These are phyloP conservation scores for Mycena citricolor DNA, from an alignment of 1,284 basidiomycete species.

Conservation along the genomic window DNA sequence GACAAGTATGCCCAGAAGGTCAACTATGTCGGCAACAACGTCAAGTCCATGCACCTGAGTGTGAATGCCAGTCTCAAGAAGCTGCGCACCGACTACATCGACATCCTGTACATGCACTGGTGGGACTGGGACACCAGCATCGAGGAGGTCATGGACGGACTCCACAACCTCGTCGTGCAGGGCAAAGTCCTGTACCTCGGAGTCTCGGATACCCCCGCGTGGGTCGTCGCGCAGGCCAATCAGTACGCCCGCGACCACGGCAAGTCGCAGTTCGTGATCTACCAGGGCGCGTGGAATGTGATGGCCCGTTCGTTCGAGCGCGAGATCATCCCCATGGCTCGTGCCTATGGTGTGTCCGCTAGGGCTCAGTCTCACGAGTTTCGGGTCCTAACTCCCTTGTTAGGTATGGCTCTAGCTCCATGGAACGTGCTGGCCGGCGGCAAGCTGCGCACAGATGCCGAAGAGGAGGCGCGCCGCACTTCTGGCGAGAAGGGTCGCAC, in stretches of 20 bases:
- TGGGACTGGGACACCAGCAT: slow-evolving; percentile 54
- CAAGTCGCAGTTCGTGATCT: slow-evolving; percentile 50
- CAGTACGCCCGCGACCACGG: slow-evolving; percentile 44
- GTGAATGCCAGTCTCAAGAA: slow-evolving; percentile 53
- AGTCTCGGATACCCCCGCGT: slow-evolving; percentile 43
- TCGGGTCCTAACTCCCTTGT: not conserved
- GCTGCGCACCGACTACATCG: slow-evolving; percentile 55
- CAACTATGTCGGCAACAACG: slow-evolving; percentile 48
- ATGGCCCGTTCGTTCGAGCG: slow-evolving; percentile 50
- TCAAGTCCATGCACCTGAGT: slow-evolving; percentile 44
- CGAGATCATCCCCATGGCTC: slow-evolving; percentile 56
- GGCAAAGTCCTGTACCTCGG: slow-evolving; percentile 53
- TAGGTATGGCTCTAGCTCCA: slow-evolving; percentile 48
- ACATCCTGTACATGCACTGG: slow-evolving; percentile 55
- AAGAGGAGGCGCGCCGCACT: slow-evolving; percentile 41
- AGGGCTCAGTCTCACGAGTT: not conserved
- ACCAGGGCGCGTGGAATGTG: slow-evolving; percentile 54
- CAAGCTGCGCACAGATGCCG: slow-evolving; percentile 46
- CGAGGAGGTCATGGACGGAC: slow-evolving; percentile 54
- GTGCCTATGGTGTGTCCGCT: slow-evolving; percentile 37
- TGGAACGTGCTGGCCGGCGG: slow-evolving; percentile 52
- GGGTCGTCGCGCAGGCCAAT: slow-evolving; percentile 44
- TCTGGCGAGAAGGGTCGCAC: slow-evolving; percentile 45
- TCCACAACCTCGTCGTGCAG: slow-evolving; percentile 44
- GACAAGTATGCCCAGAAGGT: slow-evolving; percentile 32